These are phyloP conservation scores for Globisporangium cystogenes DNA, from an alignment of 352 stramenopile genomes.

Conservation along the genomic window DNA sequence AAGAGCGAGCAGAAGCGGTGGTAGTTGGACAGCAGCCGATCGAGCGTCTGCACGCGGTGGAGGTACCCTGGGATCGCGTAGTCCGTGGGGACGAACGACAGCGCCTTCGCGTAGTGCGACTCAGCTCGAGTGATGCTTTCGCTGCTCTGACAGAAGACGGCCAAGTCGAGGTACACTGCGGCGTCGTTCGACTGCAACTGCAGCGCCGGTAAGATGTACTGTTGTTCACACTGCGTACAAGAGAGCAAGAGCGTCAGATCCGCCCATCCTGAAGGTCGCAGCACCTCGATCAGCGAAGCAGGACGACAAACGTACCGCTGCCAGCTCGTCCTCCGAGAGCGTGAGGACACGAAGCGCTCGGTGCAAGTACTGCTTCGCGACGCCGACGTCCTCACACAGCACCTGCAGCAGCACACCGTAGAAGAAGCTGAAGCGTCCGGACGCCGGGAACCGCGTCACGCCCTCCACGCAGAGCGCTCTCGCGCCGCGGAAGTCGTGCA, in stretches of 20 bases:
- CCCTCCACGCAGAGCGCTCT: constrained; percentile 30
- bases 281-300: too few species aligned
- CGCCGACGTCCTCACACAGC: constrained; percentile 37
- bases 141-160: constrained; percentile 47
- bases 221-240: constrained; percentile 33
- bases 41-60: constrained; percentile 46
- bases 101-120: constrained; percentile 38
- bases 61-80: constrained; percentile 58
- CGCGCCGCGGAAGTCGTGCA: constrained; percentile 40
- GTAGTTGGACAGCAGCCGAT: constrained; percentile 63
- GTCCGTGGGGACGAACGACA: constrained; percentile 28
- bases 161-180: constrained; percentile 43
- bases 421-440: constrained; percentile 33
- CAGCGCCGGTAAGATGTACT: constrained; percentile 47
- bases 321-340: constrained; percentile 21
- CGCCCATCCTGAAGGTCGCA: too few species aligned
- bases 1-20: constrained; percentile 71
- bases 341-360: constrained; percentile 15
- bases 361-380: constrained; percentile 26
- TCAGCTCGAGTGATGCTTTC: constrained; percentile 41
- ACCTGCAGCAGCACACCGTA: constrained; percentile 33
- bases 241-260: neutral
- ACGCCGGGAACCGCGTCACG: constrained; percentile 28
- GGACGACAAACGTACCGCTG: constrained; percentile 18
- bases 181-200: constrained; percentile 43